Evolutionary conservation across 306 rosid species (phyloP), one percentile per base, ranked within the genome.

Genomic region (Corylus heterophylla): DNA sequence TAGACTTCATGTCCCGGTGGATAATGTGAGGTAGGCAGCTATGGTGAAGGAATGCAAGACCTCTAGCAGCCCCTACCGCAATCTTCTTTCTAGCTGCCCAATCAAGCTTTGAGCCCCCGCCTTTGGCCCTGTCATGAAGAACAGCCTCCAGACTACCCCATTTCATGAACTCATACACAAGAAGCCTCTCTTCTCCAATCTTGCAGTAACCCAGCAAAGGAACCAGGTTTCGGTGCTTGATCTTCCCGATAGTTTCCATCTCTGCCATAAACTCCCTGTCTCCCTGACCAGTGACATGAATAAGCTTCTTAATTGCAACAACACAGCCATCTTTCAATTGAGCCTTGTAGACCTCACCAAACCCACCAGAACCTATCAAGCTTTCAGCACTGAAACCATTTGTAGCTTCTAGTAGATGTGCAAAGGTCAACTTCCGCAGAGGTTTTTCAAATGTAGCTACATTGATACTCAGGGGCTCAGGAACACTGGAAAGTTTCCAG

Each of bases 261-360:
- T 92, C 95, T 0, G 97, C 97, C 91, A 90, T 90, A 80, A 92
- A 92, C 83, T 92, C 97, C 77, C 97, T 85, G 70, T 92, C 95
- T 55, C 97, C 97, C 84, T 92, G 97, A 42, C 93, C 87, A 20
- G 90, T 87, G 77, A 92, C 90, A 12, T 83, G 90, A 55, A 89
- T 86, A 73, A 92, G 97, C 83, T 92, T 92, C 92, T 92, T 92
- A 76, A 92, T 89, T 9, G 95, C 95, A 55, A 92, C 97, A 69
- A 86, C 82, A 77, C 85, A 83, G 2, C 95, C 97, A 70, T 89
- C 97, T 80, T 74, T 86, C 64, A 92, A 69, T 71, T 87, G 88
- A 73, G 97, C 97, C 61, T 92, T 92, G 75, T 87, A 92, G 29
- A 92, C 97, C 81, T 92, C 92, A 3, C 97, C 97, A n/a, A 92